A percentile compares a stretch with the other conserved stretches of the same genome.
Evolutionary conservation across 108 stramenopile species (phyloP).

Genomic region (Cyclostephanos invisitatus): DNA sequence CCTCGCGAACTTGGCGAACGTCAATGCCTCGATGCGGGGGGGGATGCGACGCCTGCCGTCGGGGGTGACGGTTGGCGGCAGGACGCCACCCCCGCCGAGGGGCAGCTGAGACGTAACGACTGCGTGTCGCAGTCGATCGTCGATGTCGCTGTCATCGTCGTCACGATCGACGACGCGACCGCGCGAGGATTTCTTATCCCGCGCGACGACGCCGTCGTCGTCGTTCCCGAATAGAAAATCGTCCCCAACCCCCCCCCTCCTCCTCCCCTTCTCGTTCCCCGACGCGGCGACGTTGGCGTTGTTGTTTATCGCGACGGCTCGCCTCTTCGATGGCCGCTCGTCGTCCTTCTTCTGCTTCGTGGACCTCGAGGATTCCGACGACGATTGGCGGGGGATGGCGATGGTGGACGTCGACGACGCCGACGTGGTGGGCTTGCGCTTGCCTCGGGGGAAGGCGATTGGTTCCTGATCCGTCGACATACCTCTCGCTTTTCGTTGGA

Average conservation of each 20-base stretch:
- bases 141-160: neutral
- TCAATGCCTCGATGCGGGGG: conserved; percentile 70
- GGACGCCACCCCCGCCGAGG: conserved; percentile 78
- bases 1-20: conserved; percentile 65
- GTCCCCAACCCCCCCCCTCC: neutral
- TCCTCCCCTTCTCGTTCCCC: neutral
- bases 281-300: too few relatives aligned
- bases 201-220: neutral
- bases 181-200: neutral
- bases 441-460: conserved; percentile 46
- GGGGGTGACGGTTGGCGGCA: conserved; percentile 38
- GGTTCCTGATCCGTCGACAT: conserved; percentile 11
- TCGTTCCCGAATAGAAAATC: conserved; percentile 40
- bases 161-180: neutral
- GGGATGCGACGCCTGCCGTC: conserved; percentile 25
- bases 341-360: conserved; percentile 2
- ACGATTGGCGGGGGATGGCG: neutral
- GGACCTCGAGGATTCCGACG: too few relatives aligned
- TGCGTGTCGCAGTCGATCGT: neutral
- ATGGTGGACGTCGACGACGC: neutral
- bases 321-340: conserved; percentile 13
- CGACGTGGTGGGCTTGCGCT: conserved; percentile 34
- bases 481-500: too few relatives aligned
- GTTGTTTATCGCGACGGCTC: neutral
- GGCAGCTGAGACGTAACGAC: conserved; percentile 40